Percentiles rank a stretch among this genome's conserved stretches.
phyloP scores from a whole-genome alignment of 805 yeast species.

The Clavispora vitiphila region DNA sequence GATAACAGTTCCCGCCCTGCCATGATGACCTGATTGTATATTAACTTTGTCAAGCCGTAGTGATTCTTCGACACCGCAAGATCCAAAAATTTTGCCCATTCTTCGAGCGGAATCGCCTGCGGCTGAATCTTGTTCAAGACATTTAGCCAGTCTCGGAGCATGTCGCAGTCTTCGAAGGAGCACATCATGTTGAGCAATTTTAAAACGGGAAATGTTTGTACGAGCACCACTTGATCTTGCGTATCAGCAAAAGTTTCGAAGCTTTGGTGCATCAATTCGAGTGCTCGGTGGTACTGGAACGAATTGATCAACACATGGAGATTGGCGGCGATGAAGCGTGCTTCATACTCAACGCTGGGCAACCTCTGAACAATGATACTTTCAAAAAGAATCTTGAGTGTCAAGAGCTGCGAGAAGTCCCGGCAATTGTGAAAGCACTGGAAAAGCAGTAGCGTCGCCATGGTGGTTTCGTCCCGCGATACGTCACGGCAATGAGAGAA shows the following conservation, averaged over 20 bases:
- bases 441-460: conserved; percentile 7
- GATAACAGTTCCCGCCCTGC: conserved; percentile 17
- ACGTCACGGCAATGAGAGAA: not conserved
- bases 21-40: conserved; percentile 29
- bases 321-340: conserved; percentile 19
- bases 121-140: not conserved
- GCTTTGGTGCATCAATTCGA: conserved; percentile 7
- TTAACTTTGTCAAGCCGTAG: conserved; percentile 22
- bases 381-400: conserved; percentile 21
- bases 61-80: conserved; percentile 21
- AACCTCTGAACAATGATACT: conserved; percentile 7
- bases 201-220: conserved; percentile 15
- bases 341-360: conserved; percentile 7
- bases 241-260: conserved; percentile 11
- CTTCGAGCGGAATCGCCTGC: conserved; percentile 1
- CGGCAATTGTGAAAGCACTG: conserved; percentile 9
- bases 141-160: conserved; percentile 12
- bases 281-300: conserved; percentile 20
- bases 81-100: conserved; percentile 22
- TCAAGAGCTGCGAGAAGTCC: conserved; percentile 18
- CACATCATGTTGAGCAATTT: conserved; percentile 15
- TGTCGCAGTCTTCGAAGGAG: conserved; percentile 19
- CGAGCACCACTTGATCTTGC: conserved; percentile 8
- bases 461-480: conserved; percentile 1
- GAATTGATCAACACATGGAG: conserved; percentile 20